Conservation (phyloP, 2,329 filamentous ascomycete species). For the Hypoxylon sp. region DNA sequence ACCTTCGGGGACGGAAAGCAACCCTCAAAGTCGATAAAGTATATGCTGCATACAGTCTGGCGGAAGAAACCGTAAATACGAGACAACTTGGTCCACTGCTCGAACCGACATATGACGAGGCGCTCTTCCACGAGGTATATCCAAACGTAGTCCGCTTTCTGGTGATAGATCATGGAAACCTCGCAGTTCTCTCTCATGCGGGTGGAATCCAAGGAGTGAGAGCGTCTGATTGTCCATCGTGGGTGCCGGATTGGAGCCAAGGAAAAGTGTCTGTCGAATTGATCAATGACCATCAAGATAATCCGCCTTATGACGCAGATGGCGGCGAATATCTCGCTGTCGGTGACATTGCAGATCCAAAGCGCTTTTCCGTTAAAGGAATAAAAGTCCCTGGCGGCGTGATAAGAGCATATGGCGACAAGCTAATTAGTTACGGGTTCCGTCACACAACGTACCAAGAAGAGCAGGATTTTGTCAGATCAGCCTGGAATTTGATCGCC, state of each 20-base stretch:
- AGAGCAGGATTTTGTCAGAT: conserved; percentile 30
- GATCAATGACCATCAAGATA: conserved; percentile 15
- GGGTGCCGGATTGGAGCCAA: conserved; percentile 32
- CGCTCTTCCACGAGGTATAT: conserved; percentile 22
- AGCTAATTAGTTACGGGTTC: conserved; percentile 29
- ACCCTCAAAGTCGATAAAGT: conserved; percentile 29
- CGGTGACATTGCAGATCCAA: conserved; percentile 13
- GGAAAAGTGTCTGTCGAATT: conserved; percentile 28
- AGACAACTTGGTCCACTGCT: conserved; percentile 23
- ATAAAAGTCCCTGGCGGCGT: conserved; percentile 13
- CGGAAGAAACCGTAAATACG: conserved; percentile 24
- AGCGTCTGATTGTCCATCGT: conserved; percentile 25
- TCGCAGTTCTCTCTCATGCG: conserved; percentile 26
- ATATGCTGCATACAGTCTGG: conserved; percentile 33
- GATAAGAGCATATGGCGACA: conserved; percentile 27
- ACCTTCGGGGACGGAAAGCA: conserved; percentile 25
- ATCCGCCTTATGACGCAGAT: conserved; percentile 18
- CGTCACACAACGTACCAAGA: conserved; percentile 28
- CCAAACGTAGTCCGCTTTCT: conserved; percentile 26
- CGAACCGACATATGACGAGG: conserved; percentile 28
- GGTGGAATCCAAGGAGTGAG: conserved; percentile 19
- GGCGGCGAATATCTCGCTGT: conserved; percentile 9
- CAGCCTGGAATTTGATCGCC: conserved; percentile 27
- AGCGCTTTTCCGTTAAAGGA: conserved; percentile 24
- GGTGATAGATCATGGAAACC: conserved; percentile 27